Evolutionary conservation across 2,329 filamentous ascomycete species (phyloP), one percentile per base, ranked within the genome.

Genomic region (Exophiala xenobiotica): DNA sequence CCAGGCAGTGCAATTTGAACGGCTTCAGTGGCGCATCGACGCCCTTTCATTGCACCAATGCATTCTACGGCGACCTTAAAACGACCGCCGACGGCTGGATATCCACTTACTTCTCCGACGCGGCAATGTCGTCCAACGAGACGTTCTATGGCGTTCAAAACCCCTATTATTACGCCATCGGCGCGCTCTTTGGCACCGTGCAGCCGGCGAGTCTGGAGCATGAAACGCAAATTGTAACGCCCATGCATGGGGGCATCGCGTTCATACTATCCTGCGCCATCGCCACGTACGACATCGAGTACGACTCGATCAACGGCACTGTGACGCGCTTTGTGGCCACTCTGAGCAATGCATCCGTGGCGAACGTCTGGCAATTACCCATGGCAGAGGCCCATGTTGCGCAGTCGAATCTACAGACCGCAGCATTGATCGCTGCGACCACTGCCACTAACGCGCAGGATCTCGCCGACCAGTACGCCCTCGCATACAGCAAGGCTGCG

Each of bases 221-320:
- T 5, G 2, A 31, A 19, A 22, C 6, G 14, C 18, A 58, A 12
- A 51, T 58, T 16, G 38, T 58, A 19, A 39, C 19, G 2, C 16
- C 23, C 22, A 42, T 22, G 4, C 38, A 54, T n/a, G 46, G 53
- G 14, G 49, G 53, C 19, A 22, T 53, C 9, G 49, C 53, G 2
- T 49, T 54, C 11, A 37, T 61, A 4, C 31, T 63, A 2, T 53
- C 46, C 2, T 63, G 59, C 47, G 52, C 49, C 6, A 51, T 51
- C 9, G 59, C 58, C 0, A 39, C 61, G 0, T 63, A 61, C 35
- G 61, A 64, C 19, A 45, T 62, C 14, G 35, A 57, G 26, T 63
- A 63, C 33, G 49, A 53, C 12, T 41, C 40, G 2, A 41, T 59
- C 8, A 57, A 61, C 29, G 46, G 49, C 19, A 46, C 35, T 18